Evolutionary conservation across 495 filamentous ascomycete genomes (phyloP).

Genomic region (Aspergillus funiculosus): DNA sequence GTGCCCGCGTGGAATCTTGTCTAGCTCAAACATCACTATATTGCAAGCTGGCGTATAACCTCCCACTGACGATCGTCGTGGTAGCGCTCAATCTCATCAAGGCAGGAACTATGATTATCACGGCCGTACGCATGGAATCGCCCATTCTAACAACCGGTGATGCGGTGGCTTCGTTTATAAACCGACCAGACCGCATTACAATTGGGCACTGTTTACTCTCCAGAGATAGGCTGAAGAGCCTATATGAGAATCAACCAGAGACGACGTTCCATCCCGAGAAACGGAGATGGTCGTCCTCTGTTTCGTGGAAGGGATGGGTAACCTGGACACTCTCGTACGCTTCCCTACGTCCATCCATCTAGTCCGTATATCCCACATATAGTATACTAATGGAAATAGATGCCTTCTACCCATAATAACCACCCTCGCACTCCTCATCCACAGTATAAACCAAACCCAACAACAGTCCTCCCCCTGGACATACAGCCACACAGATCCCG

Average conservation of each 20-base stretch:
- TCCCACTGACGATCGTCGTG: constrained; percentile 6
- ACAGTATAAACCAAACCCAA: not conserved
- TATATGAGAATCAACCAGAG: not conserved
- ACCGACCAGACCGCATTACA: constrained; percentile 8
- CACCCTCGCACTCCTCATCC: not conserved
- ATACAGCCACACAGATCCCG: not conserved
- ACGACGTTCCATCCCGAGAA: not conserved
- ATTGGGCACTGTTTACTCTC: constrained; percentile 8
- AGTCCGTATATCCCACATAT: too few relatives aligned
- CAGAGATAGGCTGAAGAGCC: not conserved
- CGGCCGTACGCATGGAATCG: not conserved
- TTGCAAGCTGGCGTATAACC: constrained; percentile 15
- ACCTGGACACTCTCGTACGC: not conserved
- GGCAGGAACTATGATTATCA: constrained; percentile 7
- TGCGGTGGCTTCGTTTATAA: constrained; percentile 15
- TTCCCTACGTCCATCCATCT: not conserved
- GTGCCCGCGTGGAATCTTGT: not conserved
- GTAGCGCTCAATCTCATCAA: constrained; percentile 8
- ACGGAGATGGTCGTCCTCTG: constrained; percentile 1
- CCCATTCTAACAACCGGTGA: constrained; percentile 14
- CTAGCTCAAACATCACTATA: not conserved
- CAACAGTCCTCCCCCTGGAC: too few relatives aligned
- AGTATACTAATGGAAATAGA: not conserved
- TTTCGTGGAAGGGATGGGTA: not conserved
- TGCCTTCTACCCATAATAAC: not conserved